These are phyloP conservation scores for Porphyrellus sp. DNA, from an alignment of 1,284 basidiomycete species.

Conservation along the genomic window DNA sequence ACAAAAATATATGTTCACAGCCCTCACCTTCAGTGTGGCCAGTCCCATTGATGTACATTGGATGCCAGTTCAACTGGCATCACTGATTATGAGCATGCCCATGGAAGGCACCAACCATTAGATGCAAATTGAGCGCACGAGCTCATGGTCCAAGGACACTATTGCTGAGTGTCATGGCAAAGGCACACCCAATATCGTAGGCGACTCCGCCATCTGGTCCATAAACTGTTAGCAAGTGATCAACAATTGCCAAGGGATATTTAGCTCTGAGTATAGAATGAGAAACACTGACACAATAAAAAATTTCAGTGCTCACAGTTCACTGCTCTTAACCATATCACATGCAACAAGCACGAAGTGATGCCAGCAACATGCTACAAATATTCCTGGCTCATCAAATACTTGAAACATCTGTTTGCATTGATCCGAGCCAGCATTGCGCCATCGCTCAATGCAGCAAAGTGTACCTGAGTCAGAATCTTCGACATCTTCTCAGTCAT, in stretches of 20 bases:
- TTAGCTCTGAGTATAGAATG: background rate
- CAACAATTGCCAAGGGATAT: background rate
- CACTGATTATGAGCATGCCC: background rate
- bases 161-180: background rate
- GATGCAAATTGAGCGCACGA: background rate
- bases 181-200: background rate
- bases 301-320: background rate
- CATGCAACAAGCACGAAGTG: background rate
- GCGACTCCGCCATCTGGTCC: background rate
- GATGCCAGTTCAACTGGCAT: slow-evolving; percentile 3
- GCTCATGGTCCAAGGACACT: background rate
- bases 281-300: background rate
- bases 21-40: background rate
- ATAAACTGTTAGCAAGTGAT: background rate
- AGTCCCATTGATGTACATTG: background rate
- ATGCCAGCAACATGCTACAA: background rate
- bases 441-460: background rate
- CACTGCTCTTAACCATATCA: background rate
- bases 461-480: background rate
- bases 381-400: background rate
- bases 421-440: background rate
- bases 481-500: background rate
- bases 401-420: background rate
- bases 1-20: background rate
- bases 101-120: background rate